Conservation (phyloP, 2,329 filamentous ascomycete genomes). For the Arthrobotrys entomopaga region DNA sequence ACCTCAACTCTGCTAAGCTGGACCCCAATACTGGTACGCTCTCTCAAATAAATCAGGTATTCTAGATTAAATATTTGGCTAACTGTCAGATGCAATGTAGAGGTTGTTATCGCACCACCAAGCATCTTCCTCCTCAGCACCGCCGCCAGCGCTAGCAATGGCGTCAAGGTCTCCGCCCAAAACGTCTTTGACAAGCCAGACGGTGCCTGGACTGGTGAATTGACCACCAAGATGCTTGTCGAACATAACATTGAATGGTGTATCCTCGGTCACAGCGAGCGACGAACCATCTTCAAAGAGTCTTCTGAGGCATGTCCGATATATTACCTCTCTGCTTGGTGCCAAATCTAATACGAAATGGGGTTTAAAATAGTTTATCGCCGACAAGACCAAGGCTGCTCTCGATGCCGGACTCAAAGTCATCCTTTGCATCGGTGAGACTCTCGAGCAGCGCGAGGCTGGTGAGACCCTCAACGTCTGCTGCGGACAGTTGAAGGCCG, state of each 20-base stretch:
- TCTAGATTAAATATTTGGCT: slow-evolving; percentile 4
- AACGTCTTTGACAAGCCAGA: slow-evolving; percentile 98
- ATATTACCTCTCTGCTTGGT: background rate
- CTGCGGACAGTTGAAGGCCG: slow-evolving; percentile 83
- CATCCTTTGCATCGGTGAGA: slow-evolving; percentile 98
- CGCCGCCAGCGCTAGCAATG: slow-evolving; percentile 67
- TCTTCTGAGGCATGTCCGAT: slow-evolving; percentile 70
- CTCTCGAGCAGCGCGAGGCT: slow-evolving; percentile 86
- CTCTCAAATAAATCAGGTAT: too few relatives aligned
- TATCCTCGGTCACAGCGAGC: slow-evolving; percentile 93
- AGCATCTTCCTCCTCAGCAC: slow-evolving; percentile 88
- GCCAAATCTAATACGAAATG: too few relatives aligned
- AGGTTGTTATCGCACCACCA: slow-evolving; percentile 94
- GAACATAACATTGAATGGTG: slow-evolving; percentile 90
- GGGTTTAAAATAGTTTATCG: slow-evolving; percentile 71
- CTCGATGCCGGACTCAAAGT: slow-evolving; percentile 86
- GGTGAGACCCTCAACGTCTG: slow-evolving; percentile 86
- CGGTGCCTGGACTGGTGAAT: slow-evolving; percentile 96
- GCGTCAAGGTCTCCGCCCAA: slow-evolving; percentile 86
- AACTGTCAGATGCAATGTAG: slow-evolving; percentile 65
- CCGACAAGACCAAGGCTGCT: slow-evolving; percentile 93
- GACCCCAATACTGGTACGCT: slow-evolving; percentile 77
- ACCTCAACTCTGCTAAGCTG: slow-evolving; percentile 86
- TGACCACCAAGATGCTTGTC: slow-evolving; percentile 88
- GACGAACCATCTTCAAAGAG: slow-evolving; percentile 88